phyloP scores from a whole-genome alignment of 2,329 filamentous ascomycete genomes.

The Colletotrichum paranaense region DNA sequence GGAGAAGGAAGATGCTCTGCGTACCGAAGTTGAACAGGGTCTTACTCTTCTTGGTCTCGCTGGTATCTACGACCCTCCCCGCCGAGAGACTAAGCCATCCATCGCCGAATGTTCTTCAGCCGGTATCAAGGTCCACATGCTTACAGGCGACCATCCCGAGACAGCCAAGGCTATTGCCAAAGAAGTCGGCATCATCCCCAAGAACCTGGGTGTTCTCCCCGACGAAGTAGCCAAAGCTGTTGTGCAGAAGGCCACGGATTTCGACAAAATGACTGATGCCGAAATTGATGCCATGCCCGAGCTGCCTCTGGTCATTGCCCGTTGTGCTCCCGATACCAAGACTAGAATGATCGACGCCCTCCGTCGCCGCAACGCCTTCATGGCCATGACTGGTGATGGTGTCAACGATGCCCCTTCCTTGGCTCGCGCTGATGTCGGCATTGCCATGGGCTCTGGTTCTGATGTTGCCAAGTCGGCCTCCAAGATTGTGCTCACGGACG shows the following conservation, averaged over 20 bases:
- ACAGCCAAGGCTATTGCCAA: slow-evolving; percentile 83
- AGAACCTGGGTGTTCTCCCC: slow-evolving; percentile 68
- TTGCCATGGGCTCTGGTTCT: slow-evolving; percentile 89
- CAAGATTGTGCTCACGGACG: slow-evolving; percentile 86
- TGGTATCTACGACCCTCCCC: slow-evolving; percentile 88
- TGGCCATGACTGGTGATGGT: slow-evolving; percentile 90
- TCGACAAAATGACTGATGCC: slow-evolving; percentile 80
- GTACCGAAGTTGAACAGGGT: slow-evolving; percentile 72
- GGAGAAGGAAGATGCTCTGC: slow-evolving; percentile 53
- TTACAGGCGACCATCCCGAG: slow-evolving; percentile 84
- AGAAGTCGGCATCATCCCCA: slow-evolving; percentile 81
- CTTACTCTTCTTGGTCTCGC: slow-evolving; percentile 84
- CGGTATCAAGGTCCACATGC: slow-evolving; percentile 85
- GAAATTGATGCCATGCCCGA: slow-evolving; percentile 82
- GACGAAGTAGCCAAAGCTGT: slow-evolving; percentile 73
- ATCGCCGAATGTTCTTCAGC: slow-evolving; percentile 78
- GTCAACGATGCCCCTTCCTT: slow-evolving; percentile 89
- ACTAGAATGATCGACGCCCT: slow-evolving; percentile 92
- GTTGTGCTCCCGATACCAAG: slow-evolving; percentile 88
- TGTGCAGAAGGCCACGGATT: slow-evolving; percentile 81
- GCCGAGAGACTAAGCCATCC: slow-evolving; percentile 80
- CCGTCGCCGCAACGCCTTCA: slow-evolving; percentile 79
- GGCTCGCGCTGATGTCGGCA: slow-evolving; percentile 85
- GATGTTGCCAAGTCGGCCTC: slow-evolving; percentile 88
- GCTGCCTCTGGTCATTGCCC: slow-evolving; percentile 83